Evolutionary conservation across 140 eudicot species (phyloP), one percentile per base, ranked within the genome.

Genomic region (Bidens hawaiensis): DNA sequence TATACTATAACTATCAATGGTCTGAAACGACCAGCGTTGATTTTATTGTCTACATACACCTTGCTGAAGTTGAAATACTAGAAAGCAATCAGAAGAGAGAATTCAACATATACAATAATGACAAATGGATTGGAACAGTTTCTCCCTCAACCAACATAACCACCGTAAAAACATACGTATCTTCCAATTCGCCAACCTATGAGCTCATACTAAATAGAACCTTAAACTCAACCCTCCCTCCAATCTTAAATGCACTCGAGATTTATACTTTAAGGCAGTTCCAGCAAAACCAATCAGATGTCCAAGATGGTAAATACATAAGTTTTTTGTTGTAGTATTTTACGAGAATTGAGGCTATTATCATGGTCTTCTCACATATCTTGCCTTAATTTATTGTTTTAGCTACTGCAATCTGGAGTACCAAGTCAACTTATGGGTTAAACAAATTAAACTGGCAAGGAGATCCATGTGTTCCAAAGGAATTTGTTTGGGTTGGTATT

Each of bases 401-500:
- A 72, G 83, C 54, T 41, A 64, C 18, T 22, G 80, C 78, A 23
- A 77, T 79, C 0, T 34, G 30, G 34, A 58, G 38, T 50, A 68
- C 72, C 45, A 76, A 76, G 73, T 53, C 81, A 1, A 34, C 5
- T 3, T 79, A 83, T 51, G 64, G 52, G 2, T 6, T 76, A 56
- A 62, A 57, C 57, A 68, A 63, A 26, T 42, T 48, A 50, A 68
- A 65, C 71, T 83, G 90, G 86, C 81, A 76, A 78, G 90, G 86
- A 21, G 90, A 83, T 68, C 86, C 85, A 4, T 83, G 90, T 46
- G 51, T 34, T 22, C 86, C 90, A 2, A 58, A 67, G 21, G 69
- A n/a, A n/a, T n/a, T n/a, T n/a, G n/a, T 14, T 1, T 83, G 86
- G 86, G 70, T 30, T 15, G 83, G 83, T 50, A 67, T 83, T 23